Base-by-base conservation (phyloP, 2,329 filamentous ascomycete genomes). In the Penicillium sp. region DNA sequence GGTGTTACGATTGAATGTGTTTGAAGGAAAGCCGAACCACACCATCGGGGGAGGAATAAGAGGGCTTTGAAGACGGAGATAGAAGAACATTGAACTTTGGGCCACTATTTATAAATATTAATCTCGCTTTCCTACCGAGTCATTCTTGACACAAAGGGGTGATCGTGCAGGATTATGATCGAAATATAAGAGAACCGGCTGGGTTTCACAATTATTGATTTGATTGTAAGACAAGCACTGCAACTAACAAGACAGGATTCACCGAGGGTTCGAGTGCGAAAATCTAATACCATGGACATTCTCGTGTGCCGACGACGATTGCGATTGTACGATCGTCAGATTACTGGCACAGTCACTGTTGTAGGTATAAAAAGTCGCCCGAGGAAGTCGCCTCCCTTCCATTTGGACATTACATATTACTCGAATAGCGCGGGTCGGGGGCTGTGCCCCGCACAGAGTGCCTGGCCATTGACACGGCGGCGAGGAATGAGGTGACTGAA, bases 341-440 rank as follows among this genome's bases (percentile, higher is more conserved):
- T 59, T 43, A 49, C 55, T 8, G 54, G 54, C 31, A 62, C 43
- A 2, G 59, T 54, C 9, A 56, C 49, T 9, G 33, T 62, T 9
- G 33, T 59, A 41, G 61, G 55, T 64, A 15, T 37, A 50, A 21
- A 53, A 47, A 8, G 19, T 5, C 1, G 23, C 37, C 3, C 8
- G 59, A 49, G 17, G 27, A 33, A 3, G 43, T 60, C 25, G 56
- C 19, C 56, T 4, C 59, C 64, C 49, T 54, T 62, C 10, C 59
- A 60, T 48, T 47, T 60, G 17, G 55, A 62, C 41, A 59, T 57
- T 23, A 23, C 23, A 63, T 49, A 9, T 46, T 55, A 25, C 45
- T 40, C 3, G 31, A 29, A 15, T 56, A 54, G 38, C 58, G 60
- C 19, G 62, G 63, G n/a, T 6, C 51, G 46, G 48, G 58, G 59